Percentiles rank a stretch among this genome's conserved stretches.
Conservation (phyloP, 805 yeast species). For the Candida tallmaniae region DNA sequence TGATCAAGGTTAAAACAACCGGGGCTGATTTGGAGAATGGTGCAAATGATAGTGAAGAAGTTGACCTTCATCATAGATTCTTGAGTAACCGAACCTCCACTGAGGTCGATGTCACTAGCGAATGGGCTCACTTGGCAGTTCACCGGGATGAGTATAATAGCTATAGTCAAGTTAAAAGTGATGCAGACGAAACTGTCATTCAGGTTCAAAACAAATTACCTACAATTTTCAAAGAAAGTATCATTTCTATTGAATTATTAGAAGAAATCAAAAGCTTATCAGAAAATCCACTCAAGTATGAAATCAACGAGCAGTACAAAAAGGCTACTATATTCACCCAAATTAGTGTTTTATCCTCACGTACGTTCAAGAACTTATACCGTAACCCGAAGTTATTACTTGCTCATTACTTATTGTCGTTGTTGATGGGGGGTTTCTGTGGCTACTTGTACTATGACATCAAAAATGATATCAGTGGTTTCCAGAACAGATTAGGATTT, state of each 20-base stretch:
- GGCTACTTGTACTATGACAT: constrained; percentile 83
- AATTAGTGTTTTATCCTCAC: constrained; percentile 66
- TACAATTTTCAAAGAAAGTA: constrained; percentile 32
- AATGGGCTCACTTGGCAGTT: constrained; percentile 83
- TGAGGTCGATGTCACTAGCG: constrained; percentile 59
- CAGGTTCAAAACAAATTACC: constrained; percentile 28
- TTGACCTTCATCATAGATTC: constrained; percentile 28
- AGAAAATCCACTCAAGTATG: constrained; percentile 20
- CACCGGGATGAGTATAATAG: constrained; percentile 66
- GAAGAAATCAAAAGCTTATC: constrained; percentile 30
- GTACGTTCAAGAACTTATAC: constrained; percentile 89
- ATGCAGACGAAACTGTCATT: constrained; percentile 19
- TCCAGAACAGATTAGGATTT: constrained; percentile 90
- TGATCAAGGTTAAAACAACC: constrained; percentile 21
- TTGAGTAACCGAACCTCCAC: constrained; percentile 15
- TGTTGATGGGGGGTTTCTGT: constrained; percentile 75
- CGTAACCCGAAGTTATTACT: constrained; percentile 86
- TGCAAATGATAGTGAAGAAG: constrained; percentile 12
- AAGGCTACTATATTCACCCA: constrained; percentile 64
- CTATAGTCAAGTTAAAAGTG: constrained; percentile 15
- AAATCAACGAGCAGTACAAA: constrained; percentile 29
- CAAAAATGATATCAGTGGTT: constrained; percentile 87
- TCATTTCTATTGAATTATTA: constrained; percentile 36
- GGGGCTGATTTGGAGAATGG: constrained; percentile 11
- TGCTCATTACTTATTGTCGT: constrained; percentile 76